These are phyloP conservation scores for Talaromyces thailandensis DNA, from an alignment of 495 filamentous ascomycete species.

Conservation along the genomic window DNA sequence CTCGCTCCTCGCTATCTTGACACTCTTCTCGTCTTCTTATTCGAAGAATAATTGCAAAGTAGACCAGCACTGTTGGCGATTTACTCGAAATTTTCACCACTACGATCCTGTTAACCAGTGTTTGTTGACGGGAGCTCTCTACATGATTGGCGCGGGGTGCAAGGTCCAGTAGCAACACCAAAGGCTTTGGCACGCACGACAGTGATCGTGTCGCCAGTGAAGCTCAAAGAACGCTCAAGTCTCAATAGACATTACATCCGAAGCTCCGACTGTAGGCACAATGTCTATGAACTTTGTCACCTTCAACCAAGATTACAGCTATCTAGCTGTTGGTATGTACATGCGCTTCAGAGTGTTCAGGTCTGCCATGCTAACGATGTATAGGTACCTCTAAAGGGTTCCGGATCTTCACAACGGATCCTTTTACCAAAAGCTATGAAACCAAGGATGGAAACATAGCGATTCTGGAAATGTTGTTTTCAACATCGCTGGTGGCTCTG, in stretches of 20 bases:
- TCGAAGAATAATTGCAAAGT: background rate
- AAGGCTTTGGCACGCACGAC: background rate
- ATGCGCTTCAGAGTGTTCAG: background rate
- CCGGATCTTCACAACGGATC: constrained; percentile 91
- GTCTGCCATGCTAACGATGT: background rate
- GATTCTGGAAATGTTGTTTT: constrained; percentile 97
- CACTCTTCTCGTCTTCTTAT: background rate
- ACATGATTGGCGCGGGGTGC: constrained; percentile 1
- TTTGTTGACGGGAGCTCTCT: background rate
- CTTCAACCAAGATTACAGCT: constrained; percentile 98
- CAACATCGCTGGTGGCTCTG: constrained; percentile 91
- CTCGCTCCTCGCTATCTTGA: background rate
- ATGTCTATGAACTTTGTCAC: constrained; percentile 93
- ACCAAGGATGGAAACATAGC: constrained; percentile 88
- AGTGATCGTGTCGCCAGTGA: background rate
- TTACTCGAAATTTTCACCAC: background rate
- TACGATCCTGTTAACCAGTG: background rate
- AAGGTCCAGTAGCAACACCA: background rate
- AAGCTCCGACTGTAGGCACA: constrained; percentile 13
- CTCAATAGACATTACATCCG: background rate
- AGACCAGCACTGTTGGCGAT: background rate
- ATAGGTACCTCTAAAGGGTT: constrained; percentile 83
- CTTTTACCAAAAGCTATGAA: constrained; percentile 87
- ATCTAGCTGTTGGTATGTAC: constrained; percentile 76
- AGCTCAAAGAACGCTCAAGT: background rate